Evolutionary conservation across 2,329 filamentous ascomycete species (phyloP), one percentile per base, ranked within the genome.

Genomic region (Microcyclosporella mali): DNA sequence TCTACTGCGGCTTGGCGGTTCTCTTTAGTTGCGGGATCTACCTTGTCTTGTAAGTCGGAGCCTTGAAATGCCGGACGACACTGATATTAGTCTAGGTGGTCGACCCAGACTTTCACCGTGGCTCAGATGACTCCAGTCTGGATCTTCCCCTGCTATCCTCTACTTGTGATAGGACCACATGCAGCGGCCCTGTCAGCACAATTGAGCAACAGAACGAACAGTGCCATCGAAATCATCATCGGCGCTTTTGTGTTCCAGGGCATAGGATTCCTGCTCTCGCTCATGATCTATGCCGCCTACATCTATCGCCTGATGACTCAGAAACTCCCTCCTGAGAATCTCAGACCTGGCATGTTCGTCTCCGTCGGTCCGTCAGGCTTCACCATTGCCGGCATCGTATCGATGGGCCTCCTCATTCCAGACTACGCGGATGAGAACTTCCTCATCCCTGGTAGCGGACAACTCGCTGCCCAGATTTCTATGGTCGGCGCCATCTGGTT

Each of bases 231-330:
- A 2, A 73, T 82, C 45, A 75, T 82, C 25, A 63, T 82, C 30
- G 76, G 75, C 4, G 79, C 77, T 9, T 74, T 72, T 43, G 71
- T 77, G 2, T 72, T 81, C 28, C 79, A 82, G 60, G 78, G 78
- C n/a, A 75, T 81, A 37, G 79, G 78, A 1, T 82, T 81, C 56
- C 61, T 82, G 51, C 74, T 82, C 33, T 75, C 74, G 0, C 74
- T 90, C 45, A 89, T 89, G 82, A 85, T 94, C 18, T 88, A 88
- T 49, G 79, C 84, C 1, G 84, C 87, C 37, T 92, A 89, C 59
- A 78, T 94, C 37, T 92, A 92, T 61, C 79, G 87, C 21, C 73
- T 94, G 19, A 92, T 92, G 86, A 90, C 86, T 0, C 84, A 90
- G 58, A 92, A 92, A 56, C 71, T 94, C 0, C 87, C 87, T 0